phyloP scores from a whole-genome alignment of 164 flowering plant species.

The Tetracentron sinense region DNA sequence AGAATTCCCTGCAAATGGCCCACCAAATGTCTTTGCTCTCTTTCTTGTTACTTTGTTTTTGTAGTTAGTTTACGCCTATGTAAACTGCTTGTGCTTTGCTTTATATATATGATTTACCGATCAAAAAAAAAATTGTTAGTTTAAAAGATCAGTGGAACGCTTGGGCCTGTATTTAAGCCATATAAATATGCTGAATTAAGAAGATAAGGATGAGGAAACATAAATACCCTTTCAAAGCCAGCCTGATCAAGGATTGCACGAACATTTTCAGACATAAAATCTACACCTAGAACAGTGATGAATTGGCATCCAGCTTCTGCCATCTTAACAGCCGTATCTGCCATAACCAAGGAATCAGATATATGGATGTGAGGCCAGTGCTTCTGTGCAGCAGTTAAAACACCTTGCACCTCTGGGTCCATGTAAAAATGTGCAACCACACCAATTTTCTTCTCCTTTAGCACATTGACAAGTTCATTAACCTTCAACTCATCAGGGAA shows the following conservation, averaged over 20 bases:
- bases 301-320: constrained; percentile 82
- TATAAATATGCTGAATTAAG: no score
- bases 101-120: no score
- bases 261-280: constrained; percentile 99
- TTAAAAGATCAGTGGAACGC: no score
- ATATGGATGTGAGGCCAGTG: constrained; percentile 93
- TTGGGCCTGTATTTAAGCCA: no score
- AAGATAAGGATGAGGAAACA: constrained; percentile 2
- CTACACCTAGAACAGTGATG: constrained; percentile 89
- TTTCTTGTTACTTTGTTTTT: no score
- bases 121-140: no score
- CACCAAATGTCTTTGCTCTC: no score
- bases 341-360: constrained; percentile 96
- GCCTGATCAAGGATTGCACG: constrained; percentile 97
- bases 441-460: constrained; percentile 85
- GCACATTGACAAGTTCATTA: constrained; percentile 67
- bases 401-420: constrained; percentile 99
- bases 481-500: constrained; percentile 74
- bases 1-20: background rate
- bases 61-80: no score
- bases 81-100: no score
- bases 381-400: constrained; percentile 85
- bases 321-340: constrained; percentile 92
- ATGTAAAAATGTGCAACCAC: constrained; percentile 95
- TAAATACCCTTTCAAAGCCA: constrained; percentile 70